Evolutionary conservation across 192 early-diverging fungal genomes (phyloP).

Genomic region (Coemansia sp.): DNA sequence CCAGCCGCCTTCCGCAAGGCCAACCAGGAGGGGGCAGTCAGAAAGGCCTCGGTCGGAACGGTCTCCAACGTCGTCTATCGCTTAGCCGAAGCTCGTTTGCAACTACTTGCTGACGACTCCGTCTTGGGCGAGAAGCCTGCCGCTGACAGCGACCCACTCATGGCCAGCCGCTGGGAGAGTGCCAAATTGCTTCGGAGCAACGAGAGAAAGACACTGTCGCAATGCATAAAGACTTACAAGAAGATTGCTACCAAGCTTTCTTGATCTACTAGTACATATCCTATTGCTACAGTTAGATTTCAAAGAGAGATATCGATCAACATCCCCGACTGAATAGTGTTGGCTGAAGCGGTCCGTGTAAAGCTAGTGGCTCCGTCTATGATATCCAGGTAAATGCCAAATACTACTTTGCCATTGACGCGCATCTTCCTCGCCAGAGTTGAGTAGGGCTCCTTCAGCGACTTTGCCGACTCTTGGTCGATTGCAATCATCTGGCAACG

Average conservation of each 20-base stretch:
- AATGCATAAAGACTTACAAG: conserved; percentile 37
- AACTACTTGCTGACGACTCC: conserved; percentile 17
- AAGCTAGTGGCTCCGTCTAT: neutral
- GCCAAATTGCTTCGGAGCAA: conserved; percentile 39
- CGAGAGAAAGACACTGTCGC: conserved; percentile 26
- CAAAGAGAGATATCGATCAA: conserved; percentile 2
- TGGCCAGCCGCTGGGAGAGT: conserved; percentile 24
- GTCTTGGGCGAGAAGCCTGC: conserved; percentile 13
- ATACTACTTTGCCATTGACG: conserved; percentile 46
- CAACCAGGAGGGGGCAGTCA: conserved; percentile 26
- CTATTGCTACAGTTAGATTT: neutral
- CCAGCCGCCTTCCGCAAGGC: conserved; percentile 38
- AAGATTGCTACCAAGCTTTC: conserved; percentile 25
- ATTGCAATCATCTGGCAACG: conserved; percentile 79
- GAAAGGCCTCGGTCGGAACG: conserved; percentile 18
- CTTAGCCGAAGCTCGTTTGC: conserved; percentile 30
- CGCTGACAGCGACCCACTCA: conserved; percentile 7
- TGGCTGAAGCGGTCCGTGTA: too few species aligned
- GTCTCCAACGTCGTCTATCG: conserved; percentile 23
- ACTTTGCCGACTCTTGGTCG: conserved; percentile 61
- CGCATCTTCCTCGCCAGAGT: conserved; percentile 51
- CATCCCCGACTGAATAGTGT: conserved; percentile 1
- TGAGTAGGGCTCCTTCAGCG: conserved; percentile 63
- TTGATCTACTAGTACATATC: neutral
- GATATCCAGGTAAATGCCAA: conserved; percentile 46